These are phyloP conservation scores for Stellera chamaejasme DNA, from an alignment of 345 rosid genomes.

Conservation along the genomic window DNA sequence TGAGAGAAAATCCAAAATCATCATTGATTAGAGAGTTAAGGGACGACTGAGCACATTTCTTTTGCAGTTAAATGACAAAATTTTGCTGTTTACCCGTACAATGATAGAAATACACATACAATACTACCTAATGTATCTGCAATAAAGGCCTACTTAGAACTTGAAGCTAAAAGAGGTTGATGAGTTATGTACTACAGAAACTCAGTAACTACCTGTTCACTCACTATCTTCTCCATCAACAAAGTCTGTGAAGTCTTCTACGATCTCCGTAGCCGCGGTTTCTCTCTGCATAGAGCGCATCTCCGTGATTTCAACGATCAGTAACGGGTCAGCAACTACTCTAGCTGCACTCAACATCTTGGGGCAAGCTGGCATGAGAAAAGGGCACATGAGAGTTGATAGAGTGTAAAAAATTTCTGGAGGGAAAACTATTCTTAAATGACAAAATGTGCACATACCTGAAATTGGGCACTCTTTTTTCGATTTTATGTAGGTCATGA, in stretches of 20 bases:
- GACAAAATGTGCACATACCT: slow-evolving; percentile 33
- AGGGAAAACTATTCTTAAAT: neutral
- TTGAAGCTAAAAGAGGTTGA: too few relatives aligned
- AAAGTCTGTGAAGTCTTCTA: slow-evolving; percentile 70
- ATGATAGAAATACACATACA: too few relatives aligned
- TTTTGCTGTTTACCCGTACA: too few relatives aligned
- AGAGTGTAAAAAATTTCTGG: neutral
- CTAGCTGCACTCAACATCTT: slow-evolving; percentile 36
- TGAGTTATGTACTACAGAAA: too few relatives aligned
- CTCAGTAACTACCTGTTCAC: slow-evolving; percentile 2
- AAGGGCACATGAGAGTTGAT: slow-evolving; percentile 1
- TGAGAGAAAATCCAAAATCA: too few relatives aligned
- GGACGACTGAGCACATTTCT: too few relatives aligned
- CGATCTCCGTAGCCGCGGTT: slow-evolving; percentile 26
- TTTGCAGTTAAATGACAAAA: too few relatives aligned
- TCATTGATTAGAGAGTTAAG: too few relatives aligned
- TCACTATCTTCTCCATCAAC: slow-evolving; percentile 18
- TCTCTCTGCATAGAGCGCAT: slow-evolving; percentile 41
- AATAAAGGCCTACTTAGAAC: too few relatives aligned
- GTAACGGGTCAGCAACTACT: slow-evolving; percentile 50
- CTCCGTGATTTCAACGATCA: slow-evolving; percentile 65
- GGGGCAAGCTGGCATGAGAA: slow-evolving; percentile 51
- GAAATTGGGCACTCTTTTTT: slow-evolving; percentile 55
- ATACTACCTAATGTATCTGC: too few relatives aligned
- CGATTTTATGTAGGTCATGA: slow-evolving; percentile 39